A percentile compares a stretch with the other conserved stretches of the same genome.
phyloP scores from a whole-genome alignment of 2,329 filamentous ascomycete genomes.

The Mycosphaerella sp. region DNA sequence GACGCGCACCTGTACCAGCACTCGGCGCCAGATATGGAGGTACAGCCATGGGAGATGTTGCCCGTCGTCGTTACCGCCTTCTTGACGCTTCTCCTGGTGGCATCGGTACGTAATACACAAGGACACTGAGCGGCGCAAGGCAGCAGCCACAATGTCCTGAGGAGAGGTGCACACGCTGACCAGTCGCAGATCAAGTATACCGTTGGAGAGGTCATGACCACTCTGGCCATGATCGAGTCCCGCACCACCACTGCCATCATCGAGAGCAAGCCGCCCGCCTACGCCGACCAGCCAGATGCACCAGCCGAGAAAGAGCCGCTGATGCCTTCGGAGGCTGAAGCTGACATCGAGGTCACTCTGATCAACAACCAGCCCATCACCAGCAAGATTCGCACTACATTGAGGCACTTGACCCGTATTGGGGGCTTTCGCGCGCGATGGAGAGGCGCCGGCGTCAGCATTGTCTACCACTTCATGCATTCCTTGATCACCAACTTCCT shows the following conservation, averaged over 20 bases:
- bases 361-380: slow-evolving; percentile 55
- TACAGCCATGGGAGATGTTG: slow-evolving; percentile 26
- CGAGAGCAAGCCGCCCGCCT: slow-evolving; percentile 36
- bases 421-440: slow-evolving; percentile 34
- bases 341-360: slow-evolving; percentile 39
- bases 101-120: slow-evolving; percentile 34
- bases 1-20: slow-evolving; percentile 29
- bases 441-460: slow-evolving; percentile 32
- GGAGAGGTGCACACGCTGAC: slow-evolving; percentile 7
- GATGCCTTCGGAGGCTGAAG: slow-evolving; percentile 34
- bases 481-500: slow-evolving; percentile 26
- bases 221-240: slow-evolving; percentile 59
- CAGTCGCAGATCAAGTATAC: slow-evolving; percentile 45
- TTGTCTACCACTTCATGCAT: slow-evolving; percentile 33
- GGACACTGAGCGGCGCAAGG: not conserved
- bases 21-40: slow-evolving; percentile 21
- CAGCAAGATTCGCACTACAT: slow-evolving; percentile 51
- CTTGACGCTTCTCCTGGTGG: slow-evolving; percentile 38
- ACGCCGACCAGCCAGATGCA: slow-evolving; percentile 47
- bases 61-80: slow-evolving; percentile 34
- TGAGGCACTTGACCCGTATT: slow-evolving; percentile 42
- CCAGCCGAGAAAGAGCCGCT: slow-evolving; percentile 37
- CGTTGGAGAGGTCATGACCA: slow-evolving; percentile 53
- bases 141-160: too few relatives aligned
- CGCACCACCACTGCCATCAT: slow-evolving; percentile 47